A percentile compares a stretch with the other conserved stretches of the same genome.
These are phyloP conservation scores for Euphorbia lathyris DNA, from an alignment of 345 rosid species.

Conservation along the genomic window DNA sequence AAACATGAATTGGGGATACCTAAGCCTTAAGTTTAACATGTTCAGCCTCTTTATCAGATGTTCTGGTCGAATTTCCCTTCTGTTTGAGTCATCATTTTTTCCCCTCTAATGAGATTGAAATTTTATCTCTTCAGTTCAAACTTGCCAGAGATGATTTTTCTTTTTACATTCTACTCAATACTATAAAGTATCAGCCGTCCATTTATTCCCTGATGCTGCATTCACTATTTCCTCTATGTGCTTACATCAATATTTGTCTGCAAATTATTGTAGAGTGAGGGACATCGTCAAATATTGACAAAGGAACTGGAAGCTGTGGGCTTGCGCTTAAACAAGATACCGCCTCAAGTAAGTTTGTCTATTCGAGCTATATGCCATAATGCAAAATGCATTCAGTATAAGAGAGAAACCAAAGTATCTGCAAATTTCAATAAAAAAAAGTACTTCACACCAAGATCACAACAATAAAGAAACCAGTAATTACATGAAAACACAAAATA, in stretches of 20 bases:
- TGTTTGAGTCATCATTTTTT: background rate
- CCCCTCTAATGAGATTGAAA: background rate
- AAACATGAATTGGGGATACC: too few species aligned
- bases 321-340: slow-evolving; percentile 92
- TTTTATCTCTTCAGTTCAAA: background rate
- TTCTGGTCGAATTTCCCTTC: background rate
- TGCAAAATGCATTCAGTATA: too few species aligned
- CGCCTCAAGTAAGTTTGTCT: slow-evolving; percentile 84
- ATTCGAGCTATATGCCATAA: too few species aligned
- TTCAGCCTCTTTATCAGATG: background rate
- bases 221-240: background rate
- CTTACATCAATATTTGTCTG: background rate
- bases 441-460: too few species aligned
- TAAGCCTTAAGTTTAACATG: background rate
- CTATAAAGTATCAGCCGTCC: background rate
- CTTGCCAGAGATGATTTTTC: background rate
- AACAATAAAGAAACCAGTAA: too few species aligned
- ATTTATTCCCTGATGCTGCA: slow-evolving; percentile 1
- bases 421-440: too few species aligned
- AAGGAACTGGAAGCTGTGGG: slow-evolving; percentile 97
- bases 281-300: slow-evolving; percentile 95
- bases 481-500: too few species aligned
- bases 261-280: slow-evolving; percentile 72
- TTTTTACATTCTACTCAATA: background rate
- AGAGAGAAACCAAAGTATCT: too few species aligned